Conservation (phyloP, 2,329 filamentous ascomycete genomes). For the Xylaria hypoxylon region DNA sequence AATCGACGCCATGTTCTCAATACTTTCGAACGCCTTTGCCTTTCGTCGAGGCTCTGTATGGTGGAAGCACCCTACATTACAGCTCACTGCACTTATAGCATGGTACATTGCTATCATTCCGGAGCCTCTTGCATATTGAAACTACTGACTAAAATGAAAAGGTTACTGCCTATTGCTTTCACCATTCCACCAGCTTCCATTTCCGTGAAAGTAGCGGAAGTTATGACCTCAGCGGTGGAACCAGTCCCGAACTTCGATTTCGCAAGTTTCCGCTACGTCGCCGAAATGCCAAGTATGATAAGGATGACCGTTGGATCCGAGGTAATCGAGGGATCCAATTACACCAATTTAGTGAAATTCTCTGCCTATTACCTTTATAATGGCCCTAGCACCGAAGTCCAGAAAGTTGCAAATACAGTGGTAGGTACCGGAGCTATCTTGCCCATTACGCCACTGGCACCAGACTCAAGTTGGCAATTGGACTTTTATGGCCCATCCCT, state of each 20-base stretch:
- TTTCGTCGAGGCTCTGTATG: conserved; percentile 1
- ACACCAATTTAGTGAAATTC: too few relatives aligned
- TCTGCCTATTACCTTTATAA: too few relatives aligned
- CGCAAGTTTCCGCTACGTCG: conserved; percentile 9
- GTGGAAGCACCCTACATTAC: conserved; percentile 8
- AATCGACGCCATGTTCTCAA: conserved; percentile 12
- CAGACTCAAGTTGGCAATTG: conserved; percentile 22
- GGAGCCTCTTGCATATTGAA: neutral
- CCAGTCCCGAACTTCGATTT: conserved; percentile 19
- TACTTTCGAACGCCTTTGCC: neutral
- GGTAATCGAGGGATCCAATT: too few relatives aligned
- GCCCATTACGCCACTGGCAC: conserved; percentile 2
- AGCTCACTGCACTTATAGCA: neutral
- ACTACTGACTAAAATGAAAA: neutral
- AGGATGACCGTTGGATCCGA: too few relatives aligned
- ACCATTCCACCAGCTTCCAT: conserved; percentile 1
- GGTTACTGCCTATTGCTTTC: conserved; percentile 15
- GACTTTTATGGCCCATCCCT: conserved; percentile 21
- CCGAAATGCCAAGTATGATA: neutral
- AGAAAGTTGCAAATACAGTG: neutral
- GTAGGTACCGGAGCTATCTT: conserved; percentile 6
- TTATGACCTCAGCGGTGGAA: neutral
- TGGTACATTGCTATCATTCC: neutral
- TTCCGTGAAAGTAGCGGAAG: neutral
- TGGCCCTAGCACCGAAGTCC: conserved; percentile 2